phyloP scores from a whole-genome alignment of 2,329 filamentous ascomycete species.

The Colletotrichum filicis region DNA sequence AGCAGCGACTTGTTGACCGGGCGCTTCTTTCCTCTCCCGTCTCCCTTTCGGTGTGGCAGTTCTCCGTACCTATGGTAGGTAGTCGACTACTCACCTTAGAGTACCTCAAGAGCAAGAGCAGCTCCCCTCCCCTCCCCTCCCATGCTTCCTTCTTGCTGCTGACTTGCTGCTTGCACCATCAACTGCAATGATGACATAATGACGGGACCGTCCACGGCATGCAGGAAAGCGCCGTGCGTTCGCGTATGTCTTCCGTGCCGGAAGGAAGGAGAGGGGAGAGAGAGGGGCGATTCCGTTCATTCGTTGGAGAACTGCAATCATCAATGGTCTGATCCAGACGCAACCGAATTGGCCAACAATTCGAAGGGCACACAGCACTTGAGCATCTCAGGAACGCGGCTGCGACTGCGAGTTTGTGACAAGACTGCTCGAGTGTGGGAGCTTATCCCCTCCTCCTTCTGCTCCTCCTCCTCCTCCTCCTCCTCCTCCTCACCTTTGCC shows the following conservation, averaged over 20 bases:
- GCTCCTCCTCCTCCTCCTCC: no score
- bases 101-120: no score
- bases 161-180: slow-evolving; percentile 1
- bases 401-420: not conserved
- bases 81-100: no score
- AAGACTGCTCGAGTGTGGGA: not conserved
- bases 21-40: not conserved
- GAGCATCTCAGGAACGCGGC: not conserved
- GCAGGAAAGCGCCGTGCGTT: slow-evolving; percentile 4
- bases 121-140: no score
- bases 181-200: slow-evolving; percentile 17
- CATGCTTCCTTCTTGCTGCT: no score
- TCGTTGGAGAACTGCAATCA: not conserved
- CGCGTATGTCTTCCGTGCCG: not conserved
- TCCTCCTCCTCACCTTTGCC: not conserved
- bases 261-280: not conserved
- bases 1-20: slow-evolving; percentile 13
- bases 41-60: not conserved
- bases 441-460: not conserved
- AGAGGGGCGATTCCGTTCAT: not conserved
- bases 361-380: not conserved
- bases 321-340: not conserved
- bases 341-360: not conserved
- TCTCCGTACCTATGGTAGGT: no score
- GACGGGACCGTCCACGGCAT: slow-evolving; percentile 8